Base-by-base conservation (phyloP, 2,329 filamentous ascomycete genomes). In the Zopfia rhizophila region DNA sequence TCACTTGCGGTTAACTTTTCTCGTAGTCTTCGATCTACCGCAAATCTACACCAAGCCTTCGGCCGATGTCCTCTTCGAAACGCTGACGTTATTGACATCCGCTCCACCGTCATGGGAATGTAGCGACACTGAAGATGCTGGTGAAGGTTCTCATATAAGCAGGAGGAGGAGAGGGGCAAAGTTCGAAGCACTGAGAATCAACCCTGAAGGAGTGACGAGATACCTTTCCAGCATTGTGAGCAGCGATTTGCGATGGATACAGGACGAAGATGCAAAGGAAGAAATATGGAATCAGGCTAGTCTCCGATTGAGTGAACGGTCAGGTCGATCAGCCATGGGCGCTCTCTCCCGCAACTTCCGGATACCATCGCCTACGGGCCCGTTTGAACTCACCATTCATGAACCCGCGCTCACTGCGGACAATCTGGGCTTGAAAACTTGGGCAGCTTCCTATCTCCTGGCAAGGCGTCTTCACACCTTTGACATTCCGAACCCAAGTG, bases 371-470 rank as follows among this genome's bases (percentile, higher is more conserved):
- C 68, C 70, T 8, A 66, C 65, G n/a, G 54, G 55, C 17, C 46
- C 58, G 3, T 67, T 72, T 37, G 80, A 86, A 32, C 76, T 99
- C 38, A 80, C 82, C 24, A 84, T 99, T 27, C 82, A 90, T 45
- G 94, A 99, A 68, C 94, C 94, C 2, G 86, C 91, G 1, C 78
- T 97, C 44, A 96, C 90, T 0, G 89, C 89, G 5, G 93, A 97
- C 70, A 89, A 90, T 48, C 78, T 97, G 13, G 94, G 94, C 1
- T 81, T 95, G 69, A 97, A 99, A 72, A 99, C 94, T 0, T 97
- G 94, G 94, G 90, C 89, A 1, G 93, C 91, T 0, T 93, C 91
- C 0, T 95, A 91, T 64, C 81, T 95, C 2, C 84, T 97, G 4
- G 88, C 93, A 0, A 87, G 84, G 56, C 84, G 89, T 17, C 81